Evolutionary conservation across 2,329 filamentous ascomycete species (phyloP).

Genomic region (Microcyclospora pomicola): DNA sequence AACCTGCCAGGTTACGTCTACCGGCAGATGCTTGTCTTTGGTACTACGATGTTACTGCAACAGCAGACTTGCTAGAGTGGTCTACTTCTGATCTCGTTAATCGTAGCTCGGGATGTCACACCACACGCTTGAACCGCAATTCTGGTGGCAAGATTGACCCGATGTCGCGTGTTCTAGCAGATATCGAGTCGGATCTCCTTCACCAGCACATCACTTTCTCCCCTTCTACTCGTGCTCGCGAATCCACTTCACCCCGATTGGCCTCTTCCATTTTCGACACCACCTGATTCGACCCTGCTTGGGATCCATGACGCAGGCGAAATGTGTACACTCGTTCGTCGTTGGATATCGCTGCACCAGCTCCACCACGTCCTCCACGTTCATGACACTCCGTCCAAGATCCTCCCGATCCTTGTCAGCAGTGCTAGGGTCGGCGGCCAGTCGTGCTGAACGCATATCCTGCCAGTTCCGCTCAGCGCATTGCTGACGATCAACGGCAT

Average conservation of each 20-base stretch:
- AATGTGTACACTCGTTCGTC: slow-evolving; percentile 46
- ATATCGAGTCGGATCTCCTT: no score
- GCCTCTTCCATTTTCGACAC: slow-evolving; percentile 11
- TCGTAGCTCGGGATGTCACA: no score
- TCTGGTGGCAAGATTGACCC: no score
- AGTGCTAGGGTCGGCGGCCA: background rate
- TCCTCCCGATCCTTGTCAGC: background rate
- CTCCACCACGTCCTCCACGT: slow-evolving; percentile 26
- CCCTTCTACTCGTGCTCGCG: slow-evolving; percentile 4
- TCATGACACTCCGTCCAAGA: slow-evolving; percentile 18
- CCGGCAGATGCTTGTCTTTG: no score
- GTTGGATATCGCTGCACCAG: slow-evolving; percentile 42
- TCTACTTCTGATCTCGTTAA: no score
- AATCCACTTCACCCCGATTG: slow-evolving; percentile 10
- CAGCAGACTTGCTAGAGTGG: no score
- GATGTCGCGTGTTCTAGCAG: no score
- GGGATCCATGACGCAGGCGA: slow-evolving; percentile 44
- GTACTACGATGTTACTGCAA: no score
- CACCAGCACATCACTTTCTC: no score
- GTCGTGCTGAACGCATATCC: slow-evolving; percentile 3
- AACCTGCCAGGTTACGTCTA: no score
- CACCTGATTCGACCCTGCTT: slow-evolving; percentile 8
- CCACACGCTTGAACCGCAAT: no score
- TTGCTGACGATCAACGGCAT: slow-evolving; percentile 22
- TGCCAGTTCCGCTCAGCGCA: slow-evolving; percentile 21